Evolutionary conservation across 805 yeast species (phyloP), one percentile per base, ranked within the genome.

Genomic region (Grigorovia transvaalensis): DNA sequence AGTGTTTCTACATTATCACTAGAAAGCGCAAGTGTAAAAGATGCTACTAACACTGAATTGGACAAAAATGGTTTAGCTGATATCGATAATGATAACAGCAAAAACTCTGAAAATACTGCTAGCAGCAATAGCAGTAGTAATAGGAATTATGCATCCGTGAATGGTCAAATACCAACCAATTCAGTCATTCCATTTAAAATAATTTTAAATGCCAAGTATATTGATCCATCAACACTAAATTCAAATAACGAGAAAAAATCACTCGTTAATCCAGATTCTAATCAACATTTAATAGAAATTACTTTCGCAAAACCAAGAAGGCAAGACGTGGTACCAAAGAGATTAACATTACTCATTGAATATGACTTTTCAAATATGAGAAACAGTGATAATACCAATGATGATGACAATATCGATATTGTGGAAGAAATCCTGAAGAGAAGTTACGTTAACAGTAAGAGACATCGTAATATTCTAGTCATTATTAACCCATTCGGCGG

Each of bases 401-500:
- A 49, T 15, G 13, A 33, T 38, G 33, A 27, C 17, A 40, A 35
- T 4, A 41, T 30, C 11, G 65, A 66, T 47, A 49, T 71, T 17
- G 66, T 66, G 1, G 65, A 63, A 15, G 66, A 63, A 44, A 63
- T 77, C 9, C 56, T 72, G 57, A 54, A 59, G 9, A 61, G 69
- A 52, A 68, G 78, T 40, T 79, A 75, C 58, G 61, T 64, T 6
- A 62, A 65, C 33, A 66, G 75, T 11, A 68, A 67, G 40, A 71
- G 75, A 3, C 62, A 63, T 19, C 72, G 75, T 58, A 69, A 77
- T n/a, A 70, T 84, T 2, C 66, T 88, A 47, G 84, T 88, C 0
- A 64, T 91, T 2, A 74, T 91, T n/a, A 93, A 93, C 62, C 97
- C 96, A 9, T 81, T 82, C 59, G 90, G 96, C 48, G 99, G 99